Evolutionary conservation across 345 rosid genomes (phyloP), one percentile per base, ranked within the genome.

Genomic region (Populus davidiana): DNA sequence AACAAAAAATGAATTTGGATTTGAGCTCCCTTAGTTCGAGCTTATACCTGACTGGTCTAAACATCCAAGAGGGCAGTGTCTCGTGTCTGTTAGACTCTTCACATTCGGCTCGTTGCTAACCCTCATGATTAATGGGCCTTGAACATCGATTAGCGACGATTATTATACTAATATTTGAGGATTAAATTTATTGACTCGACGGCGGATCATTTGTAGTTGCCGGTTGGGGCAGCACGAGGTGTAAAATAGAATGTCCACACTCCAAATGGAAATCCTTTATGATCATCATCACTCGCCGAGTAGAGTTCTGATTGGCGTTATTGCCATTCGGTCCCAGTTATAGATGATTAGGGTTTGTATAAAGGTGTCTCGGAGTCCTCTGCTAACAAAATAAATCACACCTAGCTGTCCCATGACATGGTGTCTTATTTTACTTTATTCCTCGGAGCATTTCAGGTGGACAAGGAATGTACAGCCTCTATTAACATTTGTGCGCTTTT

Each of bases 41-140:
- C 36, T 35, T 14, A 59, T 67, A 12, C 39, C 49, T 59, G 72
- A 54, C 54, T 12, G 36, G 47, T 36, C 49, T 38, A 21, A 66
- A 13, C 14, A 44, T 8, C 27, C 13, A 5, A 41, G 11, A 38
- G 67, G 66, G 50, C 1, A 23, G 7, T 20, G 69, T 27, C 39
- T 17, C 69, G 2, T 65, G 69, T 33, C 69, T 66, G 25, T 21
- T 8, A 6, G 67, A 27, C 49, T 71, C 12, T 68, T 39, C 56
- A 13, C 38, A 6, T 69, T 78, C 41, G 75, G 67, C 72, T 18
- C 47, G 49, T 43, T 69, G 73, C 64, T 67, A 10, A 31, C 71
- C 29, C 67, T 77, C 52, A 81, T 82, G 81, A 84, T 86, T 80
- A 50, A 38, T 47, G 77, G 74, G 73, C 54, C 84, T 76, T 23